Conservation (phyloP, 2,329 filamentous ascomycete genomes). For the Grosmannia clavigera region DNA sequence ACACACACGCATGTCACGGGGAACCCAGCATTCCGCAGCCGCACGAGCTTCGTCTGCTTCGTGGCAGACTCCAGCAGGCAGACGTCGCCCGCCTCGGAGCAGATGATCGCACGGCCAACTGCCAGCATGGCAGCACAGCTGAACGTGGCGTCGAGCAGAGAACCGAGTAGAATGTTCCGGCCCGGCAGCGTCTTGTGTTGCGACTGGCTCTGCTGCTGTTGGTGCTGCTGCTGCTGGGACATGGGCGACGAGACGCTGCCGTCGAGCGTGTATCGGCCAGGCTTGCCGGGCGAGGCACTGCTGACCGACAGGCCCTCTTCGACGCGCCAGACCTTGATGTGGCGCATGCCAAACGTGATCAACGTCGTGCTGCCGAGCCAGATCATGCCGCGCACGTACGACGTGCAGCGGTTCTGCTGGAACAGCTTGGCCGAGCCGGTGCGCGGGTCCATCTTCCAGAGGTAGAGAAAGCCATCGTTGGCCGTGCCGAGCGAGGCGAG, state of each 20-base stretch:
- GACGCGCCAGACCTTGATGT: conserved; percentile 87
- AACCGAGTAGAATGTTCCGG: conserved; percentile 75
- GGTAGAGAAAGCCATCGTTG: conserved; percentile 88
- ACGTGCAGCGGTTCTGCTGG: conserved; percentile 85
- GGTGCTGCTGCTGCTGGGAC: conserved; percentile 13
- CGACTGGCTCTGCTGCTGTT: not conserved
- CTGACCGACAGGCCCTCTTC: conserved; percentile 43
- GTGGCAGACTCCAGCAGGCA: conserved; percentile 72
- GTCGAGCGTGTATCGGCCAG: conserved; percentile 41
- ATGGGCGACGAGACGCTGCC: conserved; percentile 18
- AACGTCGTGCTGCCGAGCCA: conserved; percentile 77
- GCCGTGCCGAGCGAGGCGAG: conserved; percentile 78
- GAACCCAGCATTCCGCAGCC: conserved; percentile 55
- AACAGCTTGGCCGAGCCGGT: conserved; percentile 69
- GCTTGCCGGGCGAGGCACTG: conserved; percentile 39
- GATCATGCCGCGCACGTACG: conserved; percentile 70
- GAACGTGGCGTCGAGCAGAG: conserved; percentile 73
- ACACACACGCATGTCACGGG: conserved; percentile 54
- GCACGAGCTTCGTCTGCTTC: conserved; percentile 57
- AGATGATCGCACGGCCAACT: conserved; percentile 64
- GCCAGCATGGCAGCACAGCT: conserved; percentile 63
- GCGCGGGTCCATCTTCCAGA: conserved; percentile 78
- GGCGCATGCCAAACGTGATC: conserved; percentile 77
- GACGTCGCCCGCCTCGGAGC: conserved; percentile 79
- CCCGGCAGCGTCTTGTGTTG: conserved; percentile 62